These are phyloP conservation scores for Gillenia trifoliata DNA, from an alignment of 306 rosid species.

Conservation along the genomic window DNA sequence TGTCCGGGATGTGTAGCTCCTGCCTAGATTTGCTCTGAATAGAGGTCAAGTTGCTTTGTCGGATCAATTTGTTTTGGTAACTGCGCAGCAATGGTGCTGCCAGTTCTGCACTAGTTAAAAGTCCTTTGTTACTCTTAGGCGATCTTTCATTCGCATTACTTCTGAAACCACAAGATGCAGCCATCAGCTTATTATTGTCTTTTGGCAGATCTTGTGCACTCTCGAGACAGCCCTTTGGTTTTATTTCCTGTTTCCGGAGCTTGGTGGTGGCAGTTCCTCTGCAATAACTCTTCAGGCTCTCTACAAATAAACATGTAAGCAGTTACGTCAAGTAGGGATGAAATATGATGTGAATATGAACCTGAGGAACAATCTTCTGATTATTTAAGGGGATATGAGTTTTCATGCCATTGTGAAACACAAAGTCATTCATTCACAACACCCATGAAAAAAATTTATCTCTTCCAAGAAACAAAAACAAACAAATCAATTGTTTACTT, in stretches of 20 bases:
- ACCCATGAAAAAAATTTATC: not conserved
- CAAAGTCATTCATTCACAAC: not conserved
- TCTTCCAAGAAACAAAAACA: not conserved
- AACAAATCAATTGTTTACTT: not conserved
- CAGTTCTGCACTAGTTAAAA: slow-evolving; percentile 5
- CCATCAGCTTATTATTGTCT: slow-evolving; percentile 4
- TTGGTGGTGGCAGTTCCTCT: not conserved
- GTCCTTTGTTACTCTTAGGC: not conserved
- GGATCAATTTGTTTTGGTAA: not conserved
- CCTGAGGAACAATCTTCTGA: not conserved
- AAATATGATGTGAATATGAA: not conserved
- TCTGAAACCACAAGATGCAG: not conserved
- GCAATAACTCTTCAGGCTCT: slow-evolving; percentile 19
- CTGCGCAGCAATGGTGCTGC: not conserved
- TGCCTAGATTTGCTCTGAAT: not conserved
- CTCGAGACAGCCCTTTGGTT: not conserved
- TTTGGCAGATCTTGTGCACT: slow-evolving; percentile 2
- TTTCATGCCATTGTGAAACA: not conserved
- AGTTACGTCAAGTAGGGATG: not conserved
- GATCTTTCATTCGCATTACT: not conserved
- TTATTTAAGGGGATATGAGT: no score
- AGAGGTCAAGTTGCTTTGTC: not conserved
- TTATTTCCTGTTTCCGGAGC: not conserved
- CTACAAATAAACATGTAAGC: slow-evolving; percentile 6
- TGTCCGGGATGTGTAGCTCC: not conserved